phyloP scores from a whole-genome alignment of 768 basidiomycete species.

The Tulasnella sp. region DNA sequence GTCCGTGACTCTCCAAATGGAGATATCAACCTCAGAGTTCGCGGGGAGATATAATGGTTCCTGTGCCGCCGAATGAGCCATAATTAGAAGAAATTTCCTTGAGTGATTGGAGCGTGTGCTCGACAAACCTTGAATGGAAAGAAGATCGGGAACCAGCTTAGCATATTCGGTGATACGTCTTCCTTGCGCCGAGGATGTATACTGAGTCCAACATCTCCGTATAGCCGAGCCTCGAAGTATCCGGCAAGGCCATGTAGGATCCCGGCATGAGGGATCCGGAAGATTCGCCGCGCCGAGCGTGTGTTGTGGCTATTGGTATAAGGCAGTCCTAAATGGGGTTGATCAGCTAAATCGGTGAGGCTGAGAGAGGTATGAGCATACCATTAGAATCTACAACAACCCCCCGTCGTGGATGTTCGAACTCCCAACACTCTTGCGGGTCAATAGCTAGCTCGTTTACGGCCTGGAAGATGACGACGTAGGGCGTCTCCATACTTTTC shows the following conservation, averaged over 20 bases:
- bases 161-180: conserved; percentile 85
- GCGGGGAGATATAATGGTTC: conserved; percentile 89
- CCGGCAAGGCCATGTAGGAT: conserved; percentile 90
- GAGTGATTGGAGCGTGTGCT: background rate
- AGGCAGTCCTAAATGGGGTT: conserved; percentile 51
- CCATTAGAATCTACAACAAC: conserved; percentile 62
- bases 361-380: conserved; percentile 22
- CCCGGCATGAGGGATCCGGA: conserved; percentile 91
- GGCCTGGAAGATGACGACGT: conserved; percentile 97
- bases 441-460: conserved; percentile 74
- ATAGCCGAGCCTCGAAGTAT: conserved; percentile 92
- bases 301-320: conserved; percentile 95
- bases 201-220: conserved; percentile 80
- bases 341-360: background rate
- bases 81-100: background rate
- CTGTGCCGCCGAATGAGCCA: conserved; percentile 31
- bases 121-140: conserved; percentile 76
- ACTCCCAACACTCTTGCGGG: conserved; percentile 92
- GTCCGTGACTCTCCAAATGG: conserved; percentile 88
- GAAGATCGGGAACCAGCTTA: conserved; percentile 98
- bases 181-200: conserved; percentile 88
- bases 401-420: conserved; percentile 84
- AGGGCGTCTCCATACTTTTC: conserved; percentile 84
- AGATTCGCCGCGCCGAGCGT: conserved; percentile 71
- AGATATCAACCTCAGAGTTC: conserved; percentile 83